Evolutionary conservation across 768 basidiomycete species (phyloP), one percentile per base, ranked within the genome.

Genomic region (Tulasnella sp.): DNA sequence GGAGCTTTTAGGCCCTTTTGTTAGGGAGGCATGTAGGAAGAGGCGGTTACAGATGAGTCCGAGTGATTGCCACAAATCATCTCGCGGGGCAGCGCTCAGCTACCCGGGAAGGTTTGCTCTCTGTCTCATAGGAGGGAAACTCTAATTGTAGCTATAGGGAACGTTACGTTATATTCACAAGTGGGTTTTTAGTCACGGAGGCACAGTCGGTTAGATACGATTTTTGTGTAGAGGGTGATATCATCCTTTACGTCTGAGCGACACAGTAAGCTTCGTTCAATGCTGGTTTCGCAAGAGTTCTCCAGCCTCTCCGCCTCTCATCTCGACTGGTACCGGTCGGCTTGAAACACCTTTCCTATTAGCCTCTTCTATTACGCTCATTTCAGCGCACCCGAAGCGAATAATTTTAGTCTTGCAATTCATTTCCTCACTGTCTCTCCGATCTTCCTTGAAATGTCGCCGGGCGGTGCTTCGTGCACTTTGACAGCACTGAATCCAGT

Each of bases 401-500:
- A 84, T 81, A 6, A 79, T 81, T 20, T 77, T 70, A n/a, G 51
- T 78, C 55, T 78, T 35, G 67, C 44, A 9, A 84, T 79, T 2
- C 84, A 70, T 35, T 77, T 75, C 76, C 81, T 81, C n/a, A 82
- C 81, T 2, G 83, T 83, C 6, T 80, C 80, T 35, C 79, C 80
- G 61, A 85, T 83, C 70, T 80, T 79, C 39, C 69, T 57, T 35
- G 81, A 72, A 44, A 85, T 84, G 26, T 82, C 79, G 29, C 81
- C 82, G 20, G 48, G 77, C 0, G 78, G 23, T 23, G 79, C 80
- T 23, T 82, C 82, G 77, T 85, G 84, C 55, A 85, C 79, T 79
- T 85, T 84, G 3, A 79, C 67, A 15, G 84, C 85, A n/a, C 78
- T 81, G 78, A 85, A 74, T 1, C 85, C 83, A 13, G 85, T 85